Conservation (phyloP, 371 early-diverging fungal genomes). For the Mortierella sp. region DNA sequence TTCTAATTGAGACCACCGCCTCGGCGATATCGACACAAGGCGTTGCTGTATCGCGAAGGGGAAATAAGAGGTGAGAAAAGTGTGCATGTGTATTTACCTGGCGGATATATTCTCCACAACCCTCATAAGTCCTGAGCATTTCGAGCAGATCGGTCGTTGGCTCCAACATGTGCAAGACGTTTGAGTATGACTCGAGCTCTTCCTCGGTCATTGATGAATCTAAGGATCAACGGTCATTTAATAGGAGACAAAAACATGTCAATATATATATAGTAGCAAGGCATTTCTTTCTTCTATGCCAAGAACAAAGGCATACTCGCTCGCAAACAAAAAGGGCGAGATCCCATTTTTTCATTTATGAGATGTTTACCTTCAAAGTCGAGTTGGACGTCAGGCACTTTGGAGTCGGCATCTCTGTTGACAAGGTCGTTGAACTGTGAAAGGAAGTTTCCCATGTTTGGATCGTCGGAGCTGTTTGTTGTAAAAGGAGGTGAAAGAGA, state of each 20-base stretch:
- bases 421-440: constrained; percentile 55
- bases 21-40: no score
- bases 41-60: no score
- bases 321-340: background rate
- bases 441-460: constrained; percentile 49
- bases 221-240: no score
- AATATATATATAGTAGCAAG: background rate
- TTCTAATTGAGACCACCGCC: no score
- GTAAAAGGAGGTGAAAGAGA: no score
- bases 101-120: constrained; percentile 74
- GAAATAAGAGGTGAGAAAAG: no score
- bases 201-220: constrained; percentile 66
- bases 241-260: no score
- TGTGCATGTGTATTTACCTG: constrained; percentile 63
- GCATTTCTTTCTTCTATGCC: background rate
- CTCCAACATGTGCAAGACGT: constrained; percentile 62
- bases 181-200: constrained; percentile 66
- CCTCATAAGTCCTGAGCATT: constrained; percentile 68
- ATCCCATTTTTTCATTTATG: background rate
- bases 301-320: background rate
- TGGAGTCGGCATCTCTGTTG: constrained; percentile 50
- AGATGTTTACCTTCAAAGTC: constrained; percentile 45
- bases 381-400: constrained; percentile 51
- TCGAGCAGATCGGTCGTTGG: constrained; percentile 64
- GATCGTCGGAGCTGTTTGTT: background rate